Evolutionary conservation across 768 basidiomycete genomes (phyloP), one percentile per base, ranked within the genome.

Genomic region (Leucosporidium scottii): DNA sequence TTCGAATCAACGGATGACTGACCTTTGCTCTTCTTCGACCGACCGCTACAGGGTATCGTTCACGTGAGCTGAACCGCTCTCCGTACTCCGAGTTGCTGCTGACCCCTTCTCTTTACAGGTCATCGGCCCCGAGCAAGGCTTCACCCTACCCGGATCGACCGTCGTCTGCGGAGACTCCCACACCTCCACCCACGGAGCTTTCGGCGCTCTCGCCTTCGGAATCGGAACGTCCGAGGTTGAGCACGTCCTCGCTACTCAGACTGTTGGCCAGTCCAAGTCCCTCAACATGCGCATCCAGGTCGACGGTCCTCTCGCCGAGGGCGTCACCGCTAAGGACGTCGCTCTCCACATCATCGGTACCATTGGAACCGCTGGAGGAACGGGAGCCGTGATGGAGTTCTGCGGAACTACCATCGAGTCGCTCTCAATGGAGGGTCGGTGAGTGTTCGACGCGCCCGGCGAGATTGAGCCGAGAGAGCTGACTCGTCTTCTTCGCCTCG

Each of bases 211-310:
- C 69, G 91, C 91, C 0, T 93, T 93, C 74, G 91, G 91, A 68
- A 93, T 93, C 74, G 91, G 91, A 50, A 93, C 91, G 18, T 92
- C 90, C 59, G 91, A 93, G 76, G 91, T 93, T 74, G 91, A 93
- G 76, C 91, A 93, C 77, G 91, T 93, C 71, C 86, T 93, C 58
- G 91, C 91, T 20, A 93, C 91, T 12, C 91, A 93, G 78, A 91
- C 90, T 59, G 81, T 93, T 27, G 81, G 90, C 69, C 91, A 93
- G 79, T 85, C 83, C 76, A 91, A 92, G 79, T 84, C 85, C 64
- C 91, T 91, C 81, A 93, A 93, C 80, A 92, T 93, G 90, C 86
- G 89, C 55, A 89, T 93, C 74, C 86, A 85, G 57, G 90, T 93
- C 70, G 87, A 93, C 61, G 91, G 91, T 67, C 82, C 85, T 44